Evolutionary conservation across 805 yeast species (phyloP).

Genomic region (Candida nitratophila): DNA sequence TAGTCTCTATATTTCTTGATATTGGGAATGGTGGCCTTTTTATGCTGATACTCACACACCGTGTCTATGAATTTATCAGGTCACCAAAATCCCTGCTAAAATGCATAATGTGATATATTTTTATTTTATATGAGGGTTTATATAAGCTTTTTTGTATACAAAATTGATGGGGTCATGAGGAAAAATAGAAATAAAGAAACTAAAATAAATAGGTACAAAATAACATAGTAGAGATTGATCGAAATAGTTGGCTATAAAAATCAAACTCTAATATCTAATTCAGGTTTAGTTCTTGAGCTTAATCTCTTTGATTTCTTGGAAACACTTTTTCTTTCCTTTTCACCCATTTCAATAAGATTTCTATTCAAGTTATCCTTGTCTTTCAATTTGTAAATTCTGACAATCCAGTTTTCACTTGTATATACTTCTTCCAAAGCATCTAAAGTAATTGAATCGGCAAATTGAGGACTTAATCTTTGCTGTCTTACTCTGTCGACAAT

Average conservation of each 20-base stretch:
- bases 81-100: too few species aligned
- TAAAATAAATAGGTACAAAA: neutral
- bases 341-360: conserved; percentile 51
- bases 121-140: too few species aligned
- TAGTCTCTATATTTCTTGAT: too few species aligned
- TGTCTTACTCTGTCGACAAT: conserved; percentile 84
- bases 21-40: too few species aligned
- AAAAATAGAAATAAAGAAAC: too few species aligned
- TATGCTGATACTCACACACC: too few species aligned
- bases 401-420: conserved; percentile 95
- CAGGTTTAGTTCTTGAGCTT: conserved; percentile 21
- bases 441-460: conserved; percentile 42
- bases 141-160: too few species aligned
- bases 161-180: too few species aligned
- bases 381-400: conserved; percentile 87
- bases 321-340: conserved; percentile 33
- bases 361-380: conserved; percentile 85
- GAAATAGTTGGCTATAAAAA: neutral
- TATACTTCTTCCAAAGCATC: conserved; percentile 88
- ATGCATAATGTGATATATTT: too few species aligned
- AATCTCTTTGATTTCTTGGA: conserved; percentile 21
- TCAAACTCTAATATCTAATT: conserved; percentile 22
- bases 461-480: conserved; percentile 38
- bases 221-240: neutral
- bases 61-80: too few species aligned